Conservation (phyloP, 2,329 filamentous ascomycete species). For the Diaporthe sp. region DNA sequence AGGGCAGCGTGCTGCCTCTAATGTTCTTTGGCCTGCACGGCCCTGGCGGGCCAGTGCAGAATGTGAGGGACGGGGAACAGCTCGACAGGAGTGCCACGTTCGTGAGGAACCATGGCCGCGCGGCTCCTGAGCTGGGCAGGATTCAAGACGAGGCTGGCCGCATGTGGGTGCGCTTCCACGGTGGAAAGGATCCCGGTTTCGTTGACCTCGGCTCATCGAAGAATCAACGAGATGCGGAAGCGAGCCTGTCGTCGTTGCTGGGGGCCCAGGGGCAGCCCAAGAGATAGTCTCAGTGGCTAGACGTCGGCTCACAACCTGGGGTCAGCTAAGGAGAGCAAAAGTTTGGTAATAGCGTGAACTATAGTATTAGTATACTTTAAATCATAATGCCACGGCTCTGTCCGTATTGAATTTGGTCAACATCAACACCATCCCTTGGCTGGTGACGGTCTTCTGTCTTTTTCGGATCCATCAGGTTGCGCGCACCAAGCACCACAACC, state of each 20-base stretch:
- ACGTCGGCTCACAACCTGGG: background rate
- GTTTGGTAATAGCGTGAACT: background rate
- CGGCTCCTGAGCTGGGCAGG: constrained; percentile 36
- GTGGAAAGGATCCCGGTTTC: constrained; percentile 38
- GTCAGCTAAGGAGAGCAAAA: background rate
- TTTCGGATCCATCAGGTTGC: too few species aligned
- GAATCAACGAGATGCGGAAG: constrained; percentile 19
- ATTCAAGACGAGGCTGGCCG: constrained; percentile 35
- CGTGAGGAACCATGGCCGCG: constrained; percentile 27
- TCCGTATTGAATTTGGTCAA: background rate
- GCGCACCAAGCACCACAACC: too few species aligned
- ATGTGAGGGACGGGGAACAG: background rate
- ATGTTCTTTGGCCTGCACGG: constrained; percentile 41
- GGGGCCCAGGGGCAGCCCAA: background rate
- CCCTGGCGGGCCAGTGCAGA: background rate
- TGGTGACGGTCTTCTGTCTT: background rate
- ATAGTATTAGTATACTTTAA: background rate
- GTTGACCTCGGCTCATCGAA: constrained; percentile 6
- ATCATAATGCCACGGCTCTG: background rate
- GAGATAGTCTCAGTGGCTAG: background rate
- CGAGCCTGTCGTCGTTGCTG: constrained; percentile 5
- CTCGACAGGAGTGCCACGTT: background rate
- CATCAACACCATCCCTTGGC: background rate
- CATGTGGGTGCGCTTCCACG: constrained; percentile 41
- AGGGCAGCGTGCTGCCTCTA: constrained; percentile 40